phyloP scores from a whole-genome alignment of 192 early-diverging fungal genomes.

The Cetraspora pellucida region DNA sequence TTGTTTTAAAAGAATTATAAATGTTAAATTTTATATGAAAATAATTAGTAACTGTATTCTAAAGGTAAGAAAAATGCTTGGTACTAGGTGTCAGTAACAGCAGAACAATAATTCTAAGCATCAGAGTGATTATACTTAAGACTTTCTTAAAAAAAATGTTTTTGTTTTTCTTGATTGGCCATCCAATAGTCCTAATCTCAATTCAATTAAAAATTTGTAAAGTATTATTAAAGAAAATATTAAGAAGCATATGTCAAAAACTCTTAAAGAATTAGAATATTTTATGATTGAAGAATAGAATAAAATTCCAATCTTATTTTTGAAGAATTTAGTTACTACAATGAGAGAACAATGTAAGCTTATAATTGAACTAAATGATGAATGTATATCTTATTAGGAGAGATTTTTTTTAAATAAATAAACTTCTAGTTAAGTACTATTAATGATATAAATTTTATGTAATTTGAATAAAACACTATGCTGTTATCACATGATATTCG shows the following conservation, averaged over 20 bases:
- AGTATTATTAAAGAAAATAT: neutral
- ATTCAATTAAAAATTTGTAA: too few relatives aligned
- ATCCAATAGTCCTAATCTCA: constrained; percentile 19
- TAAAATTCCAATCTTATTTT: neutral
- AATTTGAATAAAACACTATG: neutral
- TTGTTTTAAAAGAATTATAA: constrained; percentile 10
- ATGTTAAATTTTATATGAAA: constrained; percentile 23
- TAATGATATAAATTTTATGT: constrained; percentile 1
- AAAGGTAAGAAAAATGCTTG: constrained; percentile 8
- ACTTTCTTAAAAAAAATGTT: constrained; percentile 9
- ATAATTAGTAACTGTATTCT: neutral
- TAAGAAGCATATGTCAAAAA: constrained; percentile 20
- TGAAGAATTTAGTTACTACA: too few relatives aligned
- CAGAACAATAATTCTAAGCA: constrained; percentile 25
- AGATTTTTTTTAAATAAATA: neutral
- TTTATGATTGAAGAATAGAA: constrained; percentile 10
- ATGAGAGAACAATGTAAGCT: neutral
- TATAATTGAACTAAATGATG: constrained; percentile 2
- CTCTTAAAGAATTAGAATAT: neutral
- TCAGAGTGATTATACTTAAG: neutral
- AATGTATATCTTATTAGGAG: neutral
- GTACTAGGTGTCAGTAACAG: neutral
- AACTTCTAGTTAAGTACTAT: neutral
- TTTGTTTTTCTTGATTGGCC: constrained; percentile 3
- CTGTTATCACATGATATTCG: neutral